Evolutionary conservation across 2,329 filamentous ascomycete species (phyloP).

Genomic region (Trichoderma atrobrunneum): DNA sequence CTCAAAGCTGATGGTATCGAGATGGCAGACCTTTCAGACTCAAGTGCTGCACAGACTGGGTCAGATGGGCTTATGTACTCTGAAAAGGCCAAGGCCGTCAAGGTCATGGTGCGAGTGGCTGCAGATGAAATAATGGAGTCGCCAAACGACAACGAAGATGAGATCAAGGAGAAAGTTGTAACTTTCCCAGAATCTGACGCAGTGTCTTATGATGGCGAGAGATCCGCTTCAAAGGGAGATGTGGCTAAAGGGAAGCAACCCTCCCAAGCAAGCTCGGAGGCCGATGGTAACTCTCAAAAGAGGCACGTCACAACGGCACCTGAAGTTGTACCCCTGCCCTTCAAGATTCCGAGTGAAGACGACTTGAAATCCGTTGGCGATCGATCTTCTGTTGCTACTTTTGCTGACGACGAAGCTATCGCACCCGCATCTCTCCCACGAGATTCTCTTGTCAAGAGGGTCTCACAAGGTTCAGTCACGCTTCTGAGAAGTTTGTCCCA

Average conservation of each 20-base stretch:
- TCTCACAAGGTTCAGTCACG: slow-evolving; percentile 48
- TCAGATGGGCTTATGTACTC: slow-evolving; percentile 42
- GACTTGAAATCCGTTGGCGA: slow-evolving; percentile 42
- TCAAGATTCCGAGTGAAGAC: slow-evolving; percentile 53
- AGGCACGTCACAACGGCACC: slow-evolving; percentile 38
- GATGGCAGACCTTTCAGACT: slow-evolving; percentile 48
- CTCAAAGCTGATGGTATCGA: slow-evolving; percentile 51
- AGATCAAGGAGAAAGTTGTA: slow-evolving; percentile 32
- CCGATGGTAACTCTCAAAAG: slow-evolving; percentile 21
- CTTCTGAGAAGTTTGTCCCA: slow-evolving; percentile 46
- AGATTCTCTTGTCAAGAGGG: slow-evolving; percentile 44
- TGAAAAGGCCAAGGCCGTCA: slow-evolving; percentile 41
- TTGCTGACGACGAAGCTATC: slow-evolving; percentile 59
- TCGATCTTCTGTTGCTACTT: slow-evolving; percentile 66
- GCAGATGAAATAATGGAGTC: slow-evolving; percentile 43
- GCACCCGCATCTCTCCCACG: slow-evolving; percentile 27
- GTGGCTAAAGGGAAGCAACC: slow-evolving; percentile 23
- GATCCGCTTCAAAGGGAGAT: neutral
- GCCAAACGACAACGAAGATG: slow-evolving; percentile 17
- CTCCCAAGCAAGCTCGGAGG: slow-evolving; percentile 24
- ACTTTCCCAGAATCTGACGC: neutral
- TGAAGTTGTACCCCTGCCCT: slow-evolving; percentile 63
- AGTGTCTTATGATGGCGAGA: neutral
- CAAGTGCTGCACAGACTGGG: slow-evolving; percentile 30
- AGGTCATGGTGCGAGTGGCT: slow-evolving; percentile 53